phyloP scores from a whole-genome alignment of 164 flowering plant genomes.

The Amborella trichopoda region DNA sequence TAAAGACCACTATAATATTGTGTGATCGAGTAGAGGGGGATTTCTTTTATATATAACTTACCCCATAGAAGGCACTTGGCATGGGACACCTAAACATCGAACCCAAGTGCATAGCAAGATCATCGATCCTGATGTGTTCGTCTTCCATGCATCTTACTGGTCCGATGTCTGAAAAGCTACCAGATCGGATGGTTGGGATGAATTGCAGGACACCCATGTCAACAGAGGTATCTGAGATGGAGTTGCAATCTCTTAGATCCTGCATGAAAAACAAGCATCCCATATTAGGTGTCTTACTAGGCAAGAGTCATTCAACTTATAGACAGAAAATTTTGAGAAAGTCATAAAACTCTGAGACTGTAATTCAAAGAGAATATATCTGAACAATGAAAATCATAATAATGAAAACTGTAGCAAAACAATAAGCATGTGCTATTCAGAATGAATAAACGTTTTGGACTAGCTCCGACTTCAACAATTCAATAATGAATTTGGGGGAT shows the following conservation, averaged over 20 bases:
- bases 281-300: too few species aligned
- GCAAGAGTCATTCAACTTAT: too few species aligned
- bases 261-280: conserved; percentile 6
- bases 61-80: conserved; percentile 78
- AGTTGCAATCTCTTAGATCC: conserved; percentile 30
- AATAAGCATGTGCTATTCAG: not conserved
- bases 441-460: not conserved
- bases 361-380: not conserved
- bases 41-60: too few species aligned
- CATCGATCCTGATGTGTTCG: conserved; percentile 70
- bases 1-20: too few species aligned
- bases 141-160: conserved; percentile 62
- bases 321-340: not conserved
- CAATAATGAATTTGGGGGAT: too few species aligned
- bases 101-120: conserved; percentile 46
- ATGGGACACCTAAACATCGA: conserved; percentile 28
- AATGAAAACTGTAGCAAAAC: not conserved
- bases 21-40: too few species aligned
- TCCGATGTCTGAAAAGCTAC: conserved; percentile 72
- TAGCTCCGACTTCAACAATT: too few species aligned
- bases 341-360: not conserved
- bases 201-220: conserved; percentile 25
- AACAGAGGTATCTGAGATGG: conserved; percentile 13
- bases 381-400: not conserved
- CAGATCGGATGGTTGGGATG: conserved; percentile 61